Evolutionary conservation across 75 land plant species (phyloP).

Genomic region (Pinus tabuliformis): DNA sequence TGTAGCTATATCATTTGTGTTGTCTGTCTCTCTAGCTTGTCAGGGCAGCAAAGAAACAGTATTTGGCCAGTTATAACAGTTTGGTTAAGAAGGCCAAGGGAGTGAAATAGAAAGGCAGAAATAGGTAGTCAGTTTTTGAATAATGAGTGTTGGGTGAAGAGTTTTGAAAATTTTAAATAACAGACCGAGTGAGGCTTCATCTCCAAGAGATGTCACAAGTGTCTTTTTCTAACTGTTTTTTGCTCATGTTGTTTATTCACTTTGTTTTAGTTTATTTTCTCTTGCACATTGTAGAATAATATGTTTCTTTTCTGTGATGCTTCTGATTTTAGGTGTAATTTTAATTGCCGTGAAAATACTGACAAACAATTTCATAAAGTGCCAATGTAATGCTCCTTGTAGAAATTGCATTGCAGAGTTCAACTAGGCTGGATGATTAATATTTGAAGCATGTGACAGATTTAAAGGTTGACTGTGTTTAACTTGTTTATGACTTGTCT

Average conservation of each 20-base stretch:
- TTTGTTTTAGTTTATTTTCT: not conserved
- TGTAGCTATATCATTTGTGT: not conserved
- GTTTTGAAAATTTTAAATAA: constrained; percentile 2
- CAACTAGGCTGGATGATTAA: no score
- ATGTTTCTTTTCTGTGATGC: not conserved
- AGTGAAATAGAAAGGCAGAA: constrained; percentile 2
- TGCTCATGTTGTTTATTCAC: not conserved
- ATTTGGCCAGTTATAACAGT: not conserved
- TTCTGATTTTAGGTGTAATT: not conserved
- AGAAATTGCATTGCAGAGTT: no score
- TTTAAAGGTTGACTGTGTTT: no score
- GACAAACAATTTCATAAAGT: no score
- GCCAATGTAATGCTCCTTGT: no score
- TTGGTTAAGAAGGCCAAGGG: not conserved
- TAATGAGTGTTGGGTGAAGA: not conserved
- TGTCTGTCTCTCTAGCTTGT: not conserved
- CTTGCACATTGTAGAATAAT: not conserved
- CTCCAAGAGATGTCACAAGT: not conserved
- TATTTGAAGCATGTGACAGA: no score
- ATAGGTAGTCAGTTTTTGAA: not conserved
- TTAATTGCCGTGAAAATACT: not conserved
- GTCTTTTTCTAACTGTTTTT: no score
- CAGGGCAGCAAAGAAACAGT: not conserved
- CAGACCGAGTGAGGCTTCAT: not conserved
- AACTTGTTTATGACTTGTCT: no score